phyloP scores from a whole-genome alignment of 495 filamentous ascomycete species.

The Hyaloscypha hepaticicola region DNA sequence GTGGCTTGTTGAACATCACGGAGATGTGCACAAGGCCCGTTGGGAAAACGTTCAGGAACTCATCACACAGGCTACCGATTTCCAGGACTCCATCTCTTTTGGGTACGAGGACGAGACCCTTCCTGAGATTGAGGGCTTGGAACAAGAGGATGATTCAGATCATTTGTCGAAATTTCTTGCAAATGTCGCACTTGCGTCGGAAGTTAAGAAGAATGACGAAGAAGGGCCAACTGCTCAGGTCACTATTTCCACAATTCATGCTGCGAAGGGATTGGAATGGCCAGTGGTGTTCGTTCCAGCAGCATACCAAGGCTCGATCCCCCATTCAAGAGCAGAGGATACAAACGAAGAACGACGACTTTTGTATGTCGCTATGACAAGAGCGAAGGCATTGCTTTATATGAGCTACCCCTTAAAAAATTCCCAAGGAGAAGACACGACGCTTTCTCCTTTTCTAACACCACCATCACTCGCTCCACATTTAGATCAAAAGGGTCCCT shows the following conservation, averaged over 20 bases:
- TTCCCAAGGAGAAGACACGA: constrained; percentile 61
- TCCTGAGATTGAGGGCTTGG: constrained; percentile 72
- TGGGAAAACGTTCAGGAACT: constrained; percentile 96
- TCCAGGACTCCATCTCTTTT: constrained; percentile 44
- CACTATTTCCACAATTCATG: constrained; percentile 95
- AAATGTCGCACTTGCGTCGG: constrained; percentile 83
- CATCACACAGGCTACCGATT: constrained; percentile 71
- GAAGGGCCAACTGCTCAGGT: constrained; percentile 63
- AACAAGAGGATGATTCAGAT: constrained; percentile 67
- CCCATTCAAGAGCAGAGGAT: constrained; percentile 91
- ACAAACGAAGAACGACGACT: constrained; percentile 85
- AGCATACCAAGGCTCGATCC: constrained; percentile 88
- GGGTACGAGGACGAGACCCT: constrained; percentile 61
- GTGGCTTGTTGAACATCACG: constrained; percentile 66
- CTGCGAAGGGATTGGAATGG: constrained; percentile 97
- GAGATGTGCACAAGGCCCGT: constrained; percentile 73
- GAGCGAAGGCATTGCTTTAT: constrained; percentile 89
- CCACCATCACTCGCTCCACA: constrained; percentile 43
- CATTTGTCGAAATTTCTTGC: constrained; percentile 78
- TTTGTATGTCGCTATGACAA: constrained; percentile 97
- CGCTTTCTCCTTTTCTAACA: constrained; percentile 62
- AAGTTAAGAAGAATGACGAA: constrained; percentile 61
- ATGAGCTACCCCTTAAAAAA: constrained; percentile 75
- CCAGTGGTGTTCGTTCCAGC: constrained; percentile 94
- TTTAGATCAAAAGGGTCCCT: constrained; percentile 59